Percentiles rank a stretch among this genome's conserved stretches.
These are phyloP conservation scores for Lactarius sanguifluus DNA, from an alignment of 768 basidiomycete species.

Conservation along the genomic window DNA sequence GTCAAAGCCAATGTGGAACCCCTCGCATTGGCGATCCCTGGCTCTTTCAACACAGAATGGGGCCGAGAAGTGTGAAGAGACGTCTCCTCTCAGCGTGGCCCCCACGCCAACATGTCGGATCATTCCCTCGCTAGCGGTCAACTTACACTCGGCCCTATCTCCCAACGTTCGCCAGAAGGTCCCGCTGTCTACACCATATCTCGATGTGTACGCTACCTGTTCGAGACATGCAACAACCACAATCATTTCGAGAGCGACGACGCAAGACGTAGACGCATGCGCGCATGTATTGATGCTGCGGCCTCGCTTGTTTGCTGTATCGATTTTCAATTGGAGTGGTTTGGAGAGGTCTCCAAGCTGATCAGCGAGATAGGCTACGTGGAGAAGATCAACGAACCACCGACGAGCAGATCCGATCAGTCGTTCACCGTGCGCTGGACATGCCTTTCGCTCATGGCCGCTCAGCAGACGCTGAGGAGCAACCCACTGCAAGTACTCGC, in stretches of 20 bases:
- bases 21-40: slow-evolving; percentile 2
- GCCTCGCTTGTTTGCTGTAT: not conserved
- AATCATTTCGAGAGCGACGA: not conserved
- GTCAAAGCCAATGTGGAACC: not conserved
- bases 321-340: not conserved
- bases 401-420: not conserved
- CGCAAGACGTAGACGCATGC: not conserved
- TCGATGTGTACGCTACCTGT: not conserved
- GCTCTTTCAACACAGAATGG: slow-evolving; percentile 6
- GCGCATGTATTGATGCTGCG: slow-evolving; percentile 1
- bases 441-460: slow-evolving; percentile 10
- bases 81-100: not conserved
- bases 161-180: not conserved
- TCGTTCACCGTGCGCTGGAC: slow-evolving; percentile 4
- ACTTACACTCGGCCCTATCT: too few species aligned
- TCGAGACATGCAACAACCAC: not conserved
- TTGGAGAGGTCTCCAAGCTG: slow-evolving; percentile 1
- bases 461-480: not conserved
- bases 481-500: not conserved
- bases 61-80: slow-evolving; percentile 1
- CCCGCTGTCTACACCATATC: not conserved
- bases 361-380: slow-evolving; percentile 3
- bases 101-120: not conserved
- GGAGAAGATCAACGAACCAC: not conserved
- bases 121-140: not conserved